These are phyloP conservation scores for Ceratobasidium sp. DNA, from an alignment of 1,284 basidiomycete genomes.

Conservation along the genomic window DNA sequence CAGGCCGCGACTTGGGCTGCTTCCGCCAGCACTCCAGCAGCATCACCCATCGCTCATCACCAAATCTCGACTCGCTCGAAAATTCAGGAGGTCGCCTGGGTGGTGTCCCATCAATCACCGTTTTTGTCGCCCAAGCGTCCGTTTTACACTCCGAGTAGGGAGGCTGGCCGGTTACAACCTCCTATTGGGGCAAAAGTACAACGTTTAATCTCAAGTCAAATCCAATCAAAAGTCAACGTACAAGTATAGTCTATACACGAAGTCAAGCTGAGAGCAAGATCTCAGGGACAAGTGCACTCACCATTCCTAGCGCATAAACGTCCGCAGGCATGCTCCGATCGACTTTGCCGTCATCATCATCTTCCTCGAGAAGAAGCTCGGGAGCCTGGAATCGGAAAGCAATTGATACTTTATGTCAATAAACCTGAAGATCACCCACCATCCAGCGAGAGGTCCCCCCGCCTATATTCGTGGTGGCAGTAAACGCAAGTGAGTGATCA, in stretches of 20 bases:
- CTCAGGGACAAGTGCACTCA: background rate
- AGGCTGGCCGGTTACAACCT: background rate
- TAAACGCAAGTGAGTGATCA: slow-evolving; percentile 6
- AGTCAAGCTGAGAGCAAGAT: background rate
- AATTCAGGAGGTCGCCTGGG: background rate
- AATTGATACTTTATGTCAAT: background rate
- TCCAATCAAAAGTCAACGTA: background rate
- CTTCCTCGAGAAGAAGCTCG: slow-evolving; percentile 1
- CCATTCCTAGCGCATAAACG: slow-evolving; percentile 33
- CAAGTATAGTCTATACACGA: background rate
- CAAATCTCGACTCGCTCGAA: background rate
- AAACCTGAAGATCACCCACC: background rate
- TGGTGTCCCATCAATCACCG: background rate
- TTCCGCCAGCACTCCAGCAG: background rate
- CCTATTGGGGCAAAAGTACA: background rate
- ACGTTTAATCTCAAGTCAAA: background rate
- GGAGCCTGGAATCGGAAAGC: slow-evolving; percentile 1
- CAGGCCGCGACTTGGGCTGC: background rate
- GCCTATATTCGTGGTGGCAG: slow-evolving; percentile 1
- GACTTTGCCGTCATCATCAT: background rate
- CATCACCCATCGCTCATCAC: background rate
- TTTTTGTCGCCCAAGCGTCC: background rate
- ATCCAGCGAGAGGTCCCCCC: slow-evolving; percentile 30
- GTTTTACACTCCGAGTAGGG: background rate
- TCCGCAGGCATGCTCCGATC: slow-evolving; percentile 25